Evolutionary conservation across 345 rosid species (phyloP).

Genomic region (Hibiscus mutabilis): DNA sequence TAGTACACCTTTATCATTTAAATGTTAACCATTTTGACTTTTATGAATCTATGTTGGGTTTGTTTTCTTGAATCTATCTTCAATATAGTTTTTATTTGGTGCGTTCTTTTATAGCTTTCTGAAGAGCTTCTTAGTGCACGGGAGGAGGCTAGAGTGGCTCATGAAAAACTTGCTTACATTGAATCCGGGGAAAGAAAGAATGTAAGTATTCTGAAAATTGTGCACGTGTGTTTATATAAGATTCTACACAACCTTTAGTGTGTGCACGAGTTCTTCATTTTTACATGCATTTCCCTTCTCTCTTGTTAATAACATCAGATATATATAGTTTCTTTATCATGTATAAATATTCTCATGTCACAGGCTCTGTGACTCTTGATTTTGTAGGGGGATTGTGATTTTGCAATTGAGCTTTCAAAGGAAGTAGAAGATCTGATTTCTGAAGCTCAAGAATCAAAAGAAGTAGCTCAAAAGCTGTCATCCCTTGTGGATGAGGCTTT

Average conservation of each 20-base stretch:
- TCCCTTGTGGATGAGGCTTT: slow-evolving; percentile 56
- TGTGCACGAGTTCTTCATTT: slow-evolving; percentile 3
- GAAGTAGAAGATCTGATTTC: slow-evolving; percentile 46
- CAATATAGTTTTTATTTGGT: slow-evolving; percentile 3
- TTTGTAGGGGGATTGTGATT: slow-evolving; percentile 32
- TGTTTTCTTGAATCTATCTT: slow-evolving; percentile 3
- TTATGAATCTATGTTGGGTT: slow-evolving; percentile 2
- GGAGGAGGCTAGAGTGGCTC: slow-evolving; percentile 53
- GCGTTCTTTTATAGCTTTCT: slow-evolving; percentile 35
- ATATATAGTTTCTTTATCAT: background rate
- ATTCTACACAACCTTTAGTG: background rate
- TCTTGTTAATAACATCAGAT: background rate
- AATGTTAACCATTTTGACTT: background rate
- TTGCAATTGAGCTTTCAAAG: slow-evolving; percentile 33
- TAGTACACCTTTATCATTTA: background rate
- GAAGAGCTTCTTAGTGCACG: slow-evolving; percentile 56
- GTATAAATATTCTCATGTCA: background rate
- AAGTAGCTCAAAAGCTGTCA: slow-evolving; percentile 36
- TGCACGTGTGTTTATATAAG: slow-evolving; percentile 5
- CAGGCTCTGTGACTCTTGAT: slow-evolving; percentile 5
- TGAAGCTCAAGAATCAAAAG: slow-evolving; percentile 44
- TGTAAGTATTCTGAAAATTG: slow-evolving; percentile 21
- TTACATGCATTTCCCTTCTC: background rate
- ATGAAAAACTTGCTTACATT: slow-evolving; percentile 41
- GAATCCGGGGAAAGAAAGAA: slow-evolving; percentile 30